phyloP scores from a whole-genome alignment of 371 early-diverging fungal species.

The Fennellomyces sp. region DNA sequence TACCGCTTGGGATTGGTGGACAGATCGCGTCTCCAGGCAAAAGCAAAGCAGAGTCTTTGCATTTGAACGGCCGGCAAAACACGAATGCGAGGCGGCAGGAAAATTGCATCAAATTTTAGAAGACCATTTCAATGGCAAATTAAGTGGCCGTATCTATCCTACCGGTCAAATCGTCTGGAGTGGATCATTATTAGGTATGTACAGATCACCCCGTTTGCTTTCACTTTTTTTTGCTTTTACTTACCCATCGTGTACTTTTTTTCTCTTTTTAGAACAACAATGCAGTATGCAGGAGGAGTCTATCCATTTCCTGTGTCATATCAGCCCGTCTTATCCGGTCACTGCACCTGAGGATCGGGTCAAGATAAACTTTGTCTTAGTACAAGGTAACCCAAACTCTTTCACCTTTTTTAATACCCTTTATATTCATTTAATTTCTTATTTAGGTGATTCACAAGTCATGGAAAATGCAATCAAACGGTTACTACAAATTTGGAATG shows the following conservation, averaged over 20 bases:
- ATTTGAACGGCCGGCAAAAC: slow-evolving; percentile 17
- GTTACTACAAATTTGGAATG: slow-evolving; percentile 15
- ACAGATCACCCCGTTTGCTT: not conserved
- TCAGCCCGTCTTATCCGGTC: not conserved
- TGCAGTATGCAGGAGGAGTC: not conserved
- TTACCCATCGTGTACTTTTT: not conserved
- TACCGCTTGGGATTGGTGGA: not conserved
- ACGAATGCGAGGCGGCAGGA: slow-evolving; percentile 28
- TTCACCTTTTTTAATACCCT: no score
- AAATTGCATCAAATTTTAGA: slow-evolving; percentile 27
- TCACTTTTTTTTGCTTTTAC: not conserved
- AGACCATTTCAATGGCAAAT: slow-evolving; percentile 23
- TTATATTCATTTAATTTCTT: not conserved
- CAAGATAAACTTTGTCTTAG: slow-evolving; percentile 7
- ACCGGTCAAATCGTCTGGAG: slow-evolving; percentile 23
- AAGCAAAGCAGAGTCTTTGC: not conserved
- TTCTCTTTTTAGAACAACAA: not conserved
- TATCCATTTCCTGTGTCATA: slow-evolving; percentile 16
- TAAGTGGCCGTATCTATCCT: slow-evolving; percentile 26
- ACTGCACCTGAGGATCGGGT: slow-evolving; percentile 5
- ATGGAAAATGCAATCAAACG: slow-evolving; percentile 11
- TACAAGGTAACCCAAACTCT: slow-evolving; percentile 8
- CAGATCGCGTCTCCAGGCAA: not conserved
- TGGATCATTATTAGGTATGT: slow-evolving; percentile 8
- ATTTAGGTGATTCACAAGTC: slow-evolving; percentile 11